A percentile compares a stretch with the other conserved stretches of the same genome.
Evolutionary conservation across 495 filamentous ascomycete genomes (phyloP).

Genomic region (Penicillium egyptiacum): DNA sequence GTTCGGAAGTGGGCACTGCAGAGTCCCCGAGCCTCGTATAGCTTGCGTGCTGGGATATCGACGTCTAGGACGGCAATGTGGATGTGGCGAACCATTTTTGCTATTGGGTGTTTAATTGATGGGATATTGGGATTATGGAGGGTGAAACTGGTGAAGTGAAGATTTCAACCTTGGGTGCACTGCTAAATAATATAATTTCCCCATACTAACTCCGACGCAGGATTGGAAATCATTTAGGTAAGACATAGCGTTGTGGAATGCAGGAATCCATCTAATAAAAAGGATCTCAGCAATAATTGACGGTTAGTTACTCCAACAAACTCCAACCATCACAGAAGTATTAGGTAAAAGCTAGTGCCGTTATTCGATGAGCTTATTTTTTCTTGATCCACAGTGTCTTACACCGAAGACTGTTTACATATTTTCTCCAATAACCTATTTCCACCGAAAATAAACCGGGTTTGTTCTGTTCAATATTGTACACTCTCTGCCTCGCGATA

Average conservation of each 20-base stretch:
- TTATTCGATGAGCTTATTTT: slow-evolving; percentile 24
- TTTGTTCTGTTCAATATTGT: too few relatives aligned
- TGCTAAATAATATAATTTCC: slow-evolving; percentile 6
- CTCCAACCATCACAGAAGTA: slow-evolving; percentile 22
- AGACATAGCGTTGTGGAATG: not conserved
- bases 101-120: not conserved
- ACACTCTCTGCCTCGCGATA: too few relatives aligned
- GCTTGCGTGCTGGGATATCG: slow-evolving; percentile 32
- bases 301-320: slow-evolving; percentile 20
- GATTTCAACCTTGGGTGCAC: not conserved
- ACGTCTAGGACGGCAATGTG: slow-evolving; percentile 39
- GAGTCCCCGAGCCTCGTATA: slow-evolving; percentile 35
- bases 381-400: not conserved
- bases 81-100: slow-evolving; percentile 26
- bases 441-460: not conserved
- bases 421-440: too few relatives aligned
- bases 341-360: slow-evolving; percentile 29
- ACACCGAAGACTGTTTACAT: not conserved
- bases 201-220: not conserved
- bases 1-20: slow-evolving; percentile 38
- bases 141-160: not conserved
- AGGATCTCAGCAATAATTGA: slow-evolving; percentile 7
- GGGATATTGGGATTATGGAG: not conserved
- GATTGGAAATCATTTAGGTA: slow-evolving; percentile 6
- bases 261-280: slow-evolving; percentile 14